phyloP scores from a whole-genome alignment of 495 filamentous ascomycete genomes.

The Xylona heveae region DNA sequence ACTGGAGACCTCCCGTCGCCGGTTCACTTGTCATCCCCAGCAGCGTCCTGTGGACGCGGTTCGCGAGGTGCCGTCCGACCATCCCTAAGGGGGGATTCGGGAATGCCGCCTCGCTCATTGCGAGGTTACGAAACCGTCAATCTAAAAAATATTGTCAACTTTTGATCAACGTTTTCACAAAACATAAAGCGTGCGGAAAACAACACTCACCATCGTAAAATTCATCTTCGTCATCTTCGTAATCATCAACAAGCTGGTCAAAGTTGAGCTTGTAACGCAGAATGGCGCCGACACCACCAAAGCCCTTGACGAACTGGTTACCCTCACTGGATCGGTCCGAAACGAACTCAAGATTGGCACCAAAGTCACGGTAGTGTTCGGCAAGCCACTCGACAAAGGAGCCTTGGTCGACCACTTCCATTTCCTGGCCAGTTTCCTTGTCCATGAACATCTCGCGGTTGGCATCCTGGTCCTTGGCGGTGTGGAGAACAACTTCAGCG shows the following conservation, averaged over 20 bases:
- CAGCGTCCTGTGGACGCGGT: constrained; percentile 5
- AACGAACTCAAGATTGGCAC: constrained; percentile 90
- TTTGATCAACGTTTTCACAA: constrained; percentile 7
- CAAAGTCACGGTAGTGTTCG: constrained; percentile 93
- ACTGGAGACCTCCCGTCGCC: constrained; percentile 12
- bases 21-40: constrained; percentile 17
- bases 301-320: constrained; percentile 99
- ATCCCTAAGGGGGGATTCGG: constrained; percentile 44
- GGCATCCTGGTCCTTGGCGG: constrained; percentile 65
- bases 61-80: constrained; percentile 36
- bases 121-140: constrained; percentile 91
- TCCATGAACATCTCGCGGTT: constrained; percentile 78
- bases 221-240: constrained; percentile 92
- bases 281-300: constrained; percentile 92
- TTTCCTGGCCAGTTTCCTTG: constrained; percentile 85
- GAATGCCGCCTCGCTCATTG: constrained; percentile 63
- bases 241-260: constrained; percentile 85
- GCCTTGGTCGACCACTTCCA: constrained; percentile 69
- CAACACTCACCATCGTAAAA: constrained; percentile 72
- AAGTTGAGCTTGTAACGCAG: constrained; percentile 99
- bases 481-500: constrained; percentile 54
- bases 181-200: constrained; percentile 6
- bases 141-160: constrained; percentile 24
- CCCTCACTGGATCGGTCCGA: constrained; percentile 92
- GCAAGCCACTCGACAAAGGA: constrained; percentile 98